Evolutionary conservation across 176 grass and related monocot genomes (phyloP).

Genomic region (Paspalum notatum): DNA sequence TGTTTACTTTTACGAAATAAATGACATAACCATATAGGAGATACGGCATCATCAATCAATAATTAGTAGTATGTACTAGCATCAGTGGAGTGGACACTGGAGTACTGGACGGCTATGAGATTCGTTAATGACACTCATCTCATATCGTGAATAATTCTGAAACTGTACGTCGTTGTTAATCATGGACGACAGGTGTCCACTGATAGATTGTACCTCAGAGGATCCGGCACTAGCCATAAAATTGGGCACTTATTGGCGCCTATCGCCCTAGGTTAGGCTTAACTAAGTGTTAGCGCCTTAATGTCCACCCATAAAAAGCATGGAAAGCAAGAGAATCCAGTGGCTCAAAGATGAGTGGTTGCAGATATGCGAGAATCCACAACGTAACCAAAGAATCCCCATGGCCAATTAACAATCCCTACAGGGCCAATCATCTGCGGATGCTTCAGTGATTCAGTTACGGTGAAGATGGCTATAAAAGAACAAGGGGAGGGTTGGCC

Average conservation of each 20-base stretch:
- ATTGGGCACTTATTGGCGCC: conserved; percentile 21
- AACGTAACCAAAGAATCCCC: conserved; percentile 30
- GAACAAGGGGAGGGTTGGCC: not conserved
- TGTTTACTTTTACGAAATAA: too few species aligned
- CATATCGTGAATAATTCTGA: not conserved
- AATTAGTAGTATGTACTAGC: not conserved
- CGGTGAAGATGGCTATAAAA: conserved; percentile 43
- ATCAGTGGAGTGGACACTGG: not conserved
- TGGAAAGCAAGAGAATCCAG: conserved; percentile 44
- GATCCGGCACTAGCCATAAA: conserved; percentile 29
- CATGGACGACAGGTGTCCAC: conserved; percentile 25
- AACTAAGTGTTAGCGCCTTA: conserved; percentile 46
- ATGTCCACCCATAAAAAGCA: conserved; percentile 51
- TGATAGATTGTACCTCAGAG: conserved; percentile 1
- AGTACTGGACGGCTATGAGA: not conserved
- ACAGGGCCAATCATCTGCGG: conserved; percentile 20
- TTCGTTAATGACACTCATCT: conserved; percentile 1
- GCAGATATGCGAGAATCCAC: conserved; percentile 50
- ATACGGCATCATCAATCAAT: too few species aligned
- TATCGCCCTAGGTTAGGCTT: conserved; percentile 12
- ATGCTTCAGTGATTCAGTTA: conserved; percentile 19
- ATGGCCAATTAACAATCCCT: conserved; percentile 29
- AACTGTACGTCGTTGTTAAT: not conserved
- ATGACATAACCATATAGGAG: too few species aligned
- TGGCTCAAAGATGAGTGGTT: conserved; percentile 49